Evolutionary conservation across 208 protist species (phyloP).

Genomic region (Novymonas esmeraldas): DNA sequence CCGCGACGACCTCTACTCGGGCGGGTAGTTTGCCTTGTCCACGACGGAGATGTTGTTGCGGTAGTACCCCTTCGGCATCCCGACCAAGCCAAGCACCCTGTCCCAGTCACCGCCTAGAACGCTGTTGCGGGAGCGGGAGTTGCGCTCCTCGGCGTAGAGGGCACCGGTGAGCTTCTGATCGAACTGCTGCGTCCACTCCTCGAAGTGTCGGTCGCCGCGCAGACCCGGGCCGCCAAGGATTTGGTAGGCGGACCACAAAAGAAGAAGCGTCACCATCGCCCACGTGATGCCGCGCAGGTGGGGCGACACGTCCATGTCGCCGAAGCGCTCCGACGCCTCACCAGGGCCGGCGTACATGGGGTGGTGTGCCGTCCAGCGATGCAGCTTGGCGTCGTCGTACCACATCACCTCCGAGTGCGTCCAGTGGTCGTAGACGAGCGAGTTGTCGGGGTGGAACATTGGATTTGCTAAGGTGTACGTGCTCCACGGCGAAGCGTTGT

Average conservation of each 20-base stretch:
- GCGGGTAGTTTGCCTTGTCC: conserved; percentile 43
- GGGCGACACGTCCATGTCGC: conserved; percentile 84
- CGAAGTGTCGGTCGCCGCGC: conserved; percentile 66
- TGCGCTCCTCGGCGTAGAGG: conserved; percentile 85
- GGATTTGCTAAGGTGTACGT: conserved; percentile 86
- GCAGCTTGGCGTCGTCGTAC: conserved; percentile 92
- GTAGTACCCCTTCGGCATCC: conserved; percentile 50
- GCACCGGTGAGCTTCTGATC: conserved; percentile 68
- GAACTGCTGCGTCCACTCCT: conserved; percentile 70
- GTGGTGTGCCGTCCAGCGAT: conserved; percentile 85
- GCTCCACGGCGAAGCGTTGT: conserved; percentile 83
- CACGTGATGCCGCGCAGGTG: conserved; percentile 55
- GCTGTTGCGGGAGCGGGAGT: conserved; percentile 53
- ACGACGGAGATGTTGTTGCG: conserved; percentile 46
- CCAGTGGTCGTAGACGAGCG: conserved; percentile 92
- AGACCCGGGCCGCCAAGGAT: conserved; percentile 44
- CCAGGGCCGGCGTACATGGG: conserved; percentile 80
- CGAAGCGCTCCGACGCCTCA: conserved; percentile 83
- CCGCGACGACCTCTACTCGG: not conserved
- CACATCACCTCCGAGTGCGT: conserved; percentile 91
- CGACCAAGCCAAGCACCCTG: conserved; percentile 62
- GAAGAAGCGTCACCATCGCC: conserved; percentile 36
- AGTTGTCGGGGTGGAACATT: conserved; percentile 90
- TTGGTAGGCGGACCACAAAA: conserved; percentile 54
- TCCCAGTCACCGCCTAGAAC: conserved; percentile 83